These are phyloP conservation scores for Fusarium hostae DNA, from an alignment of 2,329 filamentous ascomycete genomes.

Conservation along the genomic window DNA sequence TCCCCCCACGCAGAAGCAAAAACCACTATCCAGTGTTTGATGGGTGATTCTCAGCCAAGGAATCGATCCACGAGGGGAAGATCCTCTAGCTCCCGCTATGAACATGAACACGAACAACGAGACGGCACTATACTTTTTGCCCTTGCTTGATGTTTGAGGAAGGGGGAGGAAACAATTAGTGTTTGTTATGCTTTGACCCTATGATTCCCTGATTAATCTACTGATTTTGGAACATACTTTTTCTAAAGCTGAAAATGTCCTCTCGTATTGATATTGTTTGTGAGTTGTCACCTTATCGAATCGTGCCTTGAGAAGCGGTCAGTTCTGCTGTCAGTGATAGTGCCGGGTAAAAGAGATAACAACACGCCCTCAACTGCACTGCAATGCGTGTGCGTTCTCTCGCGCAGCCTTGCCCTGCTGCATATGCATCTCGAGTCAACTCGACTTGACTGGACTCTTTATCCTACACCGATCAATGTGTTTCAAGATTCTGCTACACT, in stretches of 20 bases:
- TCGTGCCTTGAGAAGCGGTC: conserved; percentile 29
- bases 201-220: background rate
- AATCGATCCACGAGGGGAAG: conserved; percentile 26
- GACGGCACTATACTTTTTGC: conserved; percentile 10
- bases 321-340: conserved; percentile 5
- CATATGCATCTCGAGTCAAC: conserved; percentile 9
- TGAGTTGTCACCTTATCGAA: conserved; percentile 31
- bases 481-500: conserved; percentile 27
- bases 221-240: background rate
- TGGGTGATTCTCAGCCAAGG: conserved; percentile 25
- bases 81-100: conserved; percentile 32
- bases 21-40: background rate
- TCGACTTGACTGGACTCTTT: conserved; percentile 1
- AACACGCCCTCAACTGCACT: conserved; percentile 23
- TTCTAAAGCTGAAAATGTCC: background rate
- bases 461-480: conserved; percentile 34
- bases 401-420: conserved; percentile 26
- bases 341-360: conserved; percentile 21
- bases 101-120: background rate
- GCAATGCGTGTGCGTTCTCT: conserved; percentile 3
- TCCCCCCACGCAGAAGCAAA: conserved; percentile 26
- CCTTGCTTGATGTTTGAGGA: conserved; percentile 5
- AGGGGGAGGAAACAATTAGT: conserved; percentile 8
- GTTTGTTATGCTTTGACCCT: conserved; percentile 16
- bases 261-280: conserved; percentile 11